A percentile compares a stretch with the other conserved stretches of the same genome.
These are phyloP conservation scores for Ampelomyces quisqualis DNA, from an alignment of 2,329 filamentous ascomycete genomes.

Conservation along the genomic window DNA sequence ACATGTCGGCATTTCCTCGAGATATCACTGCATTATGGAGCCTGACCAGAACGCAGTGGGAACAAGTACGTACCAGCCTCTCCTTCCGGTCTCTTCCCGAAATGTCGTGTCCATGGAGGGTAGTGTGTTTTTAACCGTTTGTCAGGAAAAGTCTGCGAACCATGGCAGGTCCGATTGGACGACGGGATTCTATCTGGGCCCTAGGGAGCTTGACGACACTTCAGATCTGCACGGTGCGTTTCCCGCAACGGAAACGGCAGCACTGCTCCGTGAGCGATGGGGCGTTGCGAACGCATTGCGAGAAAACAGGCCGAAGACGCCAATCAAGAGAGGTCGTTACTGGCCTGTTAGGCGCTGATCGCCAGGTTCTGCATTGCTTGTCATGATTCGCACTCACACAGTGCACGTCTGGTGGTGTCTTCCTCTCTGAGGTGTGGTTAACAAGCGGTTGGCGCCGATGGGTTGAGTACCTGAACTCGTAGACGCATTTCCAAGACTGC, in stretches of 20 bases:
- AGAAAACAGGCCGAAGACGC: conserved; percentile 2
- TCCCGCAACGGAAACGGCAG: not conserved
- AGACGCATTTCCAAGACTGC: too few relatives aligned
- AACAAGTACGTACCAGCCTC: conserved; percentile 12
- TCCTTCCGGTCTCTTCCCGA: not conserved
- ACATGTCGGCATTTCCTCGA: conserved; percentile 16
- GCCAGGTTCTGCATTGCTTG: too few relatives aligned
- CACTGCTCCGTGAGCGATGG: conserved; percentile 13
- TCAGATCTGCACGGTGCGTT: not conserved
- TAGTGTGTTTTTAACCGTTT: not conserved
- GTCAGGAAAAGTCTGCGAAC: conserved; percentile 8
- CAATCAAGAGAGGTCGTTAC: conserved; percentile 9
- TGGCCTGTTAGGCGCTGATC: conserved; percentile 14
- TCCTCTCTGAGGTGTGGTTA: too few relatives aligned
- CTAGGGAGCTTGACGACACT: not conserved
- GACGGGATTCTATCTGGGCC: conserved; percentile 2
- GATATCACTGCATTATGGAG: conserved; percentile 16
- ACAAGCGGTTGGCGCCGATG: too few relatives aligned
- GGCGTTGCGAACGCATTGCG: conserved; percentile 2
- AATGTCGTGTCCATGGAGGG: not conserved
- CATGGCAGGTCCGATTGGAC: not conserved
- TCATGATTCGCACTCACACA: too few relatives aligned
- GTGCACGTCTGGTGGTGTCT: too few relatives aligned
- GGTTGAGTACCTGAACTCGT: too few relatives aligned
- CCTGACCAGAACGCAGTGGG: conserved; percentile 22